Evolutionary conservation across 495 filamentous ascomycete species (phyloP).

Genomic region (Penicillium fimorum): DNA sequence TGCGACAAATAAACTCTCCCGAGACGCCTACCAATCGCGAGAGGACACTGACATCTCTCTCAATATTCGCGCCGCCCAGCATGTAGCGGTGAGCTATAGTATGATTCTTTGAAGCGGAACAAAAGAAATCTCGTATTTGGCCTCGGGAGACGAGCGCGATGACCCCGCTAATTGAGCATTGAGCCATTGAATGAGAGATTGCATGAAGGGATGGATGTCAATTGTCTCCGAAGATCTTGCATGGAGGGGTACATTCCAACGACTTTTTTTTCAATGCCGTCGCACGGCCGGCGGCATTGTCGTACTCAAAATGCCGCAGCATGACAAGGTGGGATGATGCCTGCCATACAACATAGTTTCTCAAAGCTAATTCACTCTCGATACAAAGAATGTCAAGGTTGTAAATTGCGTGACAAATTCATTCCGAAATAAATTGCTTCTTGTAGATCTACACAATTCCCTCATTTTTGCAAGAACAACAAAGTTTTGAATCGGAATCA

Average conservation of each 20-base stretch:
- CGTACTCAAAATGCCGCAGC: conserved; percentile 8
- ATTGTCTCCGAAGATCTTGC: background rate
- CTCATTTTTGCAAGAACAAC: background rate
- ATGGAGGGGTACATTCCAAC: conserved; percentile 11
- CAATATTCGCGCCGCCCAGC: conserved; percentile 17
- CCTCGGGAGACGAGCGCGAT: background rate
- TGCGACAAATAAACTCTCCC: conserved; percentile 12
- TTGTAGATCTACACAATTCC: background rate
- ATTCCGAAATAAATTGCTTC: background rate
- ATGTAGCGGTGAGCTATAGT: conserved; percentile 33
- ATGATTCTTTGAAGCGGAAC: conserved; percentile 12
- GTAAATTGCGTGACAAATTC: background rate
- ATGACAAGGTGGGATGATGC: conserved; percentile 5
- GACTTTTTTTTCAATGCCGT: background rate
- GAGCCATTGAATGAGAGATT: background rate
- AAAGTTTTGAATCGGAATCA: background rate
- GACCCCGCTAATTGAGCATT: conserved; percentile 4
- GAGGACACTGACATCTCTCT: conserved; percentile 1
- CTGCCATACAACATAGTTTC: background rate
- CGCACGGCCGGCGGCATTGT: conserved; percentile 6
- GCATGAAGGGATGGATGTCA: conserved; percentile 8
- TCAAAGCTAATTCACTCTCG: background rate
- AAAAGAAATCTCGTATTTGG: conserved; percentile 2
- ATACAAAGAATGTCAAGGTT: background rate
- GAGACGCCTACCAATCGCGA: conserved; percentile 11